Evolutionary conservation across 2,329 filamentous ascomycete genomes (phyloP).

Genomic region (Dactylellina haptotyla): DNA sequence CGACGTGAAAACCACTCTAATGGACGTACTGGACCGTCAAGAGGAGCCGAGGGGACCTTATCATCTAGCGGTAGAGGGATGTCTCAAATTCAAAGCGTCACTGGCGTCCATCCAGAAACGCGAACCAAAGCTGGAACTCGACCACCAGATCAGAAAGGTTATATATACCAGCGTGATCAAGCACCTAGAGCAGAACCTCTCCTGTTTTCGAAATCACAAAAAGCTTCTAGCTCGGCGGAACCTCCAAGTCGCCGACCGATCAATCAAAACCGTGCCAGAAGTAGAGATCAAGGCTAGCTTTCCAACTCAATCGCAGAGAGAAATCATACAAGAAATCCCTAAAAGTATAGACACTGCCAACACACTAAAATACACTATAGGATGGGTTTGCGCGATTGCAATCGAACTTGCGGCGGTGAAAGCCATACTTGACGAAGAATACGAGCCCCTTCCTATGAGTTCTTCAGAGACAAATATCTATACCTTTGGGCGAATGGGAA

Average conservation of each 20-base stretch:
- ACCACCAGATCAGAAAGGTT: conserved; percentile 7
- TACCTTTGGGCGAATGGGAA: conserved; percentile 54
- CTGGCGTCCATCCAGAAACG: conserved; percentile 1
- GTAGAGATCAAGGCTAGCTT: background rate
- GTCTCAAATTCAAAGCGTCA: conserved; percentile 18
- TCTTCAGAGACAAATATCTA: conserved; percentile 56
- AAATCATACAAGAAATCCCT: background rate
- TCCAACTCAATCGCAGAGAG: background rate
- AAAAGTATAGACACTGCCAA: background rate
- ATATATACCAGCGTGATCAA: conserved; percentile 15
- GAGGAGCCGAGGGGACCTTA: conserved; percentile 8
- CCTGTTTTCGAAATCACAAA: conserved; percentile 10
- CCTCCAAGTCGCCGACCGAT: conserved; percentile 15
- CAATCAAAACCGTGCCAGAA: conserved; percentile 1
- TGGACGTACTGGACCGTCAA: conserved; percentile 1
- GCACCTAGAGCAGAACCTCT: conserved; percentile 16
- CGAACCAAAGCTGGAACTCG: background rate
- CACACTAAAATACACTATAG: conserved; percentile 58
- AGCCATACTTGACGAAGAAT: conserved; percentile 59
- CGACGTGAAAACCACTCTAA: background rate
- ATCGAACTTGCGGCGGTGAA: conserved; percentile 59
- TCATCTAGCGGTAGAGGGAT: conserved; percentile 15
- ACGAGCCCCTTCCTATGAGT: conserved; percentile 49
- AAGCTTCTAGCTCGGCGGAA: conserved; percentile 12
- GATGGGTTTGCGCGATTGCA: conserved; percentile 60